Base-by-base conservation (phyloP, 345 rosid species). In the Citrus hindsii region DNA sequence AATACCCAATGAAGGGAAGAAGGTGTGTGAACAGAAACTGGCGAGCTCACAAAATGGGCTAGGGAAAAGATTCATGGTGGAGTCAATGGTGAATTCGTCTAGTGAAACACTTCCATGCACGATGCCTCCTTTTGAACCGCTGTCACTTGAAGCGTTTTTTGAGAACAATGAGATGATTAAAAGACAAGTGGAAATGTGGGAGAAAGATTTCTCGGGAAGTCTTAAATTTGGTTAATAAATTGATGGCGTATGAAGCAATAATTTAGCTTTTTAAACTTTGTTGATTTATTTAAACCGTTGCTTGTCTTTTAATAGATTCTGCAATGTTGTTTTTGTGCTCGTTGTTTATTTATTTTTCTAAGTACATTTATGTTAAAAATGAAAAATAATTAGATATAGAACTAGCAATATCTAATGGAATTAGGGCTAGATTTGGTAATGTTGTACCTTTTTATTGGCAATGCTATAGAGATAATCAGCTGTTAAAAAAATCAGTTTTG, bases 71-170 rank as follows among this genome's bases (percentile, higher is more conserved):
- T 86, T 85, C 51, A 81, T 88, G 88, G 82, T 46, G 22, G 91
- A 91, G 72, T 87, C 95, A 4, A 64, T 87, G 83, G 86, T 91
- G 69, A 85, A 69, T 77, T 79, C 84, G 63, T 87, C 92, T 21
- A 83, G 87, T 37, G 63, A 71, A 38, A 78, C 80, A 28, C 38
- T 69, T 28, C 84, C 95, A 56, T 91, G 93, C 71, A 9, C 28
- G n/a, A 53, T 90, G 87, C 90, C 90, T 51, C 83, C 91, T 67
- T 83, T 73, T 80, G 79, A 74, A 38, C 77, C 75, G 7, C 30
- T 10, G 5, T 84, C 65, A 8, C 83, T 88, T 48, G 46, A 68
- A 61, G 81, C 58, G 3, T 75, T 87, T 12, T 27, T 75, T 38
- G 56, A 82, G 76, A 87, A 77, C 71, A 83, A 84, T 37, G 71